These are phyloP conservation scores for Calonectria hawksworthii DNA, from an alignment of 2,329 filamentous ascomycete species.

Conservation along the genomic window DNA sequence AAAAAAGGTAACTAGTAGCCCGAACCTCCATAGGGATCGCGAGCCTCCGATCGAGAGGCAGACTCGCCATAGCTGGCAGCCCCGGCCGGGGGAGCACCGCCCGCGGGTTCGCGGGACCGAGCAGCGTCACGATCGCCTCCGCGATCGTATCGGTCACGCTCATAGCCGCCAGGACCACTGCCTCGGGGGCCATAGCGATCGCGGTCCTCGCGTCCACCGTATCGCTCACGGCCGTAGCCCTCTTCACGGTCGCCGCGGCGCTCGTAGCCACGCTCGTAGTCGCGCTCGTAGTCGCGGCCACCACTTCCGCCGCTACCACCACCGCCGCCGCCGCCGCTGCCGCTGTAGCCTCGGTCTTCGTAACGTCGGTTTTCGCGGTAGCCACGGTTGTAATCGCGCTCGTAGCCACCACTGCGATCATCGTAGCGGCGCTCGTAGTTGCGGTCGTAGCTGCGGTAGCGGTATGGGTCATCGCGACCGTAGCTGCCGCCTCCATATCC, in stretches of 20 bases:
- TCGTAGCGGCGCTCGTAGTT: conserved; percentile 62
- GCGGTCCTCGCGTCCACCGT: conserved; percentile 61
- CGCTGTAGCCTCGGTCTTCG: conserved; percentile 62
- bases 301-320: neutral
- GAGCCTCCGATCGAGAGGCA: conserved; percentile 58
- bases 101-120: conserved; percentile 56
- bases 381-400: conserved; percentile 64
- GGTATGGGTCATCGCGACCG: conserved; percentile 70
- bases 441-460: conserved; percentile 63
- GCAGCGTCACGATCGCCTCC: conserved; percentile 56
- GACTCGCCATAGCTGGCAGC: conserved; percentile 58
- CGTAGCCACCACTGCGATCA: conserved; percentile 56
- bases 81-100: conserved; percentile 49
- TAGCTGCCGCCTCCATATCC: conserved; percentile 66
- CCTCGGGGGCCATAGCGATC: conserved; percentile 57
- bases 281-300: conserved; percentile 63
- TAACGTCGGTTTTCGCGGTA: conserved; percentile 63
- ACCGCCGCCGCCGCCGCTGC: conserved; percentile 47
- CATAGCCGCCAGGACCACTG: conserved; percentile 58
- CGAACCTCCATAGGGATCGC: conserved; percentile 61
- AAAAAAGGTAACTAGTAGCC: conserved; percentile 33
- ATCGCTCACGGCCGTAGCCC: conserved; percentile 55
- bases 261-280: conserved; percentile 66
- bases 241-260: conserved; percentile 59
- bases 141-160: conserved; percentile 65